A percentile compares a stretch with the other conserved stretches of the same genome.
Conservation (phyloP, 768 basidiomycete species). For the Podaxis mareebaensis region DNA sequence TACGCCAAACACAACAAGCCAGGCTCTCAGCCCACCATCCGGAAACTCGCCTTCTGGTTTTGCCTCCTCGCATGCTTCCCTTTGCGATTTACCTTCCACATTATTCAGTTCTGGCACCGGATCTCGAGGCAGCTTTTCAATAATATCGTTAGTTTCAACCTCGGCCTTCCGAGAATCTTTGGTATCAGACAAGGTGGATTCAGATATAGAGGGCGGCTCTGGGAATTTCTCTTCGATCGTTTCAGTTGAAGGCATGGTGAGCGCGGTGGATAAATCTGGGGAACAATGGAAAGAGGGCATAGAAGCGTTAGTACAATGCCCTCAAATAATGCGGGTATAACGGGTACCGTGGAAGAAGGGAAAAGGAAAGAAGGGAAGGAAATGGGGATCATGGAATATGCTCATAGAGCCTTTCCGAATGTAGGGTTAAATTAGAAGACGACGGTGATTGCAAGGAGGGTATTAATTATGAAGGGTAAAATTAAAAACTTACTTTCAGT, state of each 20-base stretch:
- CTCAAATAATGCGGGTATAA: no score
- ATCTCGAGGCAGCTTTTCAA: neutral
- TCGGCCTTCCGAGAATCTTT: neutral
- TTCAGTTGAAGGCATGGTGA: neutral
- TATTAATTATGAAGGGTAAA: no score
- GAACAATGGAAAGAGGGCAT: no score
- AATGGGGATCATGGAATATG: no score
- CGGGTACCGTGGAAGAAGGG: no score
- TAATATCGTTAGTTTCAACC: neutral
- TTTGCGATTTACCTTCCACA: neutral
- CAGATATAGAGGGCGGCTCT: neutral
- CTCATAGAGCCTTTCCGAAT: no score
- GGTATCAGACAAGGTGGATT: neutral
- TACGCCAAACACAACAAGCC: conserved; percentile 46
- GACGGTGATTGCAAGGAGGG: no score
- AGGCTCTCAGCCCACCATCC: conserved; percentile 45
- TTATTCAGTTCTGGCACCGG: no score
- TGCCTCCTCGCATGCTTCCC: neutral
- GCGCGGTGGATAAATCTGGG: neutral
- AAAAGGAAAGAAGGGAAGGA: no score
- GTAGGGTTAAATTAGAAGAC: no score
- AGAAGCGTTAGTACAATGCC: no score
- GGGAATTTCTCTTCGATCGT: neutral
- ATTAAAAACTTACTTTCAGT: no score
- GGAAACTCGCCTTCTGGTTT: conserved; percentile 34